These are phyloP conservation scores for Hypomontagnella monticulosa DNA, from an alignment of 495 filamentous ascomycete genomes.

Conservation along the genomic window DNA sequence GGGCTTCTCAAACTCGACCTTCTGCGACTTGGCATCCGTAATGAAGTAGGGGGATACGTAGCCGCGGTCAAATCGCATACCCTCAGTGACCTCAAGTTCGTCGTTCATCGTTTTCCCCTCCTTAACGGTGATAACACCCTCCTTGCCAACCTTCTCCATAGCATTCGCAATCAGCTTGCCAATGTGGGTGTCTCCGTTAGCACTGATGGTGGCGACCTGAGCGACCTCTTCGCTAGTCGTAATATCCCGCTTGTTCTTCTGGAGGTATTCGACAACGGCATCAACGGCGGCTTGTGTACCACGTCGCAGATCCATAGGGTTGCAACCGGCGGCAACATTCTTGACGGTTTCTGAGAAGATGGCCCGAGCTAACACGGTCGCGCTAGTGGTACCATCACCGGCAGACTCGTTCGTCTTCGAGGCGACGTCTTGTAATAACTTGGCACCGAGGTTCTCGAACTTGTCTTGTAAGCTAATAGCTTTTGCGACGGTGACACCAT, in stretches of 20 bases:
- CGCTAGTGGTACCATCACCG: constrained; percentile 97
- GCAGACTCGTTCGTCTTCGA: constrained; percentile 99
- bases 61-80: constrained; percentile 99
- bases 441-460: constrained; percentile 98
- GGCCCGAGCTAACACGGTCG: constrained; percentile 94
- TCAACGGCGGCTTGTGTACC: constrained; percentile 97
- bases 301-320: constrained; percentile 97
- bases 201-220: constrained; percentile 97
- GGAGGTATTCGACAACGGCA: constrained; percentile 90
- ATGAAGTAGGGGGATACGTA: constrained; percentile 99
- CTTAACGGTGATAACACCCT: constrained; percentile 99
- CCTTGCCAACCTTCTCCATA: constrained; percentile 99
- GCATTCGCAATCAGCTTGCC: constrained; percentile 95
- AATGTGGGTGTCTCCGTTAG: constrained; percentile 96
- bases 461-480: constrained; percentile 96
- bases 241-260: constrained; percentile 94
- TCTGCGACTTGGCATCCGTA: constrained; percentile 97
- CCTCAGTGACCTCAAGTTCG: constrained; percentile 98
- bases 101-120: constrained; percentile 99
- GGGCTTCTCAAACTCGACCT: constrained; percentile 99
- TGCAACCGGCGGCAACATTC: constrained; percentile 99
- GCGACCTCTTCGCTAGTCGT: constrained; percentile 97
- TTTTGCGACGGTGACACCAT: constrained; percentile 94
- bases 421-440: constrained; percentile 95
- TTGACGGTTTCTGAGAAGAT: constrained; percentile 99